Evolutionary conservation across 2,329 filamentous ascomycete species (phyloP), one percentile per base, ranked within the genome.

Genomic region (Neodidymelliopsis sp.): DNA sequence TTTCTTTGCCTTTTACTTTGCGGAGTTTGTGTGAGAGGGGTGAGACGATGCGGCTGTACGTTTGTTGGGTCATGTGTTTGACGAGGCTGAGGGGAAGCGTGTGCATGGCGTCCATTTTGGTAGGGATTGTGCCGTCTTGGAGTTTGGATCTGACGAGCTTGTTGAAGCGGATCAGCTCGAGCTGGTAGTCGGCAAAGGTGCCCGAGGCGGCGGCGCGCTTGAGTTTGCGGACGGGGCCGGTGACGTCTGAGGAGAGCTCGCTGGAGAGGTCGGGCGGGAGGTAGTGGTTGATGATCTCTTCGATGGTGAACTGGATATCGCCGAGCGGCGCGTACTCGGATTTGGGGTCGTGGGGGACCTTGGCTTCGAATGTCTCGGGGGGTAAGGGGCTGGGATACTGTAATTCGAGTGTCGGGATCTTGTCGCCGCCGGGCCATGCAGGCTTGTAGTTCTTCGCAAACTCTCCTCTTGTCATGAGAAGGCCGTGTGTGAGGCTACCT

Each of bases 31-130:
- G 90, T 18, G 96, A 91, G 53, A 89, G 85, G 5, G 91, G 92
- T 2, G 92, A 94, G 6, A 99, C 94, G 4, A 91, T 96, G 39
- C 94, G 90, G 63, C 92, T 86, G 75, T 97, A 97, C 16, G 91
- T 88, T 70, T 99, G 92, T 44, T 84, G 86, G 30, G 96, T 82
- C 62, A 97, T 93, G 59, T 91, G 87, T 59, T 89, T 85, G 35
- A 92, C 86, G 9, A 76, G 69, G 39, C 64, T 83, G 31, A 89
- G 80, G 6, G 89, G 85, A 13, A 97, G 77, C 35, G 83, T 80
- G 63, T 88, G 86, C 68, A 84, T 84, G 36, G 77, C 75, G 57
- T 89, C 84, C 35, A 97, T 80, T 59, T 89, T 88, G 60, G 82
- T 84, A 15, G 85, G 81, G 53, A 97, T 84, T 8, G 84, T 84